Conservation (phyloP, 805 yeast species). For the Wickerhamiella cacticola region DNA sequence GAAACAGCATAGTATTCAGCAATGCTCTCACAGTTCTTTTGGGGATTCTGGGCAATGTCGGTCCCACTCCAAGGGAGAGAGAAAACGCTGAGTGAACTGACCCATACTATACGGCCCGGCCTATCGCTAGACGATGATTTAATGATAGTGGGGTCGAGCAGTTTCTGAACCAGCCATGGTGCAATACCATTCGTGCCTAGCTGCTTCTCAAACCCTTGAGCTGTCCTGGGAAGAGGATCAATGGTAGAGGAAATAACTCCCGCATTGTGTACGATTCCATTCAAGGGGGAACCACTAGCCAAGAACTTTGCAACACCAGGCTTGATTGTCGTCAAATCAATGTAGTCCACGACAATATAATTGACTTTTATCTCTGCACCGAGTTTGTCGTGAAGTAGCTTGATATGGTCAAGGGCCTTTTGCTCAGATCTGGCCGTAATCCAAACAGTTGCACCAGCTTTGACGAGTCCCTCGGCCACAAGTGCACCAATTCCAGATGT, state of each 20-base stretch:
- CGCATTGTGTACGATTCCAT: conserved; percentile 24
- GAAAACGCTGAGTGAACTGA: conserved; percentile 30
- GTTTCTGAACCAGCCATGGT: conserved; percentile 33
- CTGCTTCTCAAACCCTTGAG: conserved; percentile 36
- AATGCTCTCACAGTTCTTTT: too few relatives aligned
- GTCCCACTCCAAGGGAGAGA: conserved; percentile 27
- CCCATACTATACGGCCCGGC: conserved; percentile 9
- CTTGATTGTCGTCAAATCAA: conserved; percentile 21
- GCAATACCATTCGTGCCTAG: conserved; percentile 38
- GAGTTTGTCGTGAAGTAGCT: too few relatives aligned
- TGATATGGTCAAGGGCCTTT: too few relatives aligned
- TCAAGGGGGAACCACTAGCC: conserved; percentile 10
- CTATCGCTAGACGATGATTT: background rate
- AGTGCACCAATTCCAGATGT: too few relatives aligned
- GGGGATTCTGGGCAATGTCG: conserved; percentile 30
- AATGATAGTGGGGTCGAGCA: conserved; percentile 8
- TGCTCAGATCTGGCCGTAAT: too few relatives aligned
- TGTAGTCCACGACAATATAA: conserved; percentile 18
- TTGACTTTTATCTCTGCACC: too few relatives aligned
- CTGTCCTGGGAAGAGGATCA: conserved; percentile 29
- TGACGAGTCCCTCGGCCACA: too few relatives aligned
- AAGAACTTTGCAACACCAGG: conserved; percentile 19
- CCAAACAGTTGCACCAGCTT: too few relatives aligned
- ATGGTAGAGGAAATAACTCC: conserved; percentile 26
- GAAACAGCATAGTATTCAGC: conserved; percentile 33